These are phyloP conservation scores for Verticillium klebahnii DNA, from an alignment of 2,329 filamentous ascomycete species.

Conservation along the genomic window DNA sequence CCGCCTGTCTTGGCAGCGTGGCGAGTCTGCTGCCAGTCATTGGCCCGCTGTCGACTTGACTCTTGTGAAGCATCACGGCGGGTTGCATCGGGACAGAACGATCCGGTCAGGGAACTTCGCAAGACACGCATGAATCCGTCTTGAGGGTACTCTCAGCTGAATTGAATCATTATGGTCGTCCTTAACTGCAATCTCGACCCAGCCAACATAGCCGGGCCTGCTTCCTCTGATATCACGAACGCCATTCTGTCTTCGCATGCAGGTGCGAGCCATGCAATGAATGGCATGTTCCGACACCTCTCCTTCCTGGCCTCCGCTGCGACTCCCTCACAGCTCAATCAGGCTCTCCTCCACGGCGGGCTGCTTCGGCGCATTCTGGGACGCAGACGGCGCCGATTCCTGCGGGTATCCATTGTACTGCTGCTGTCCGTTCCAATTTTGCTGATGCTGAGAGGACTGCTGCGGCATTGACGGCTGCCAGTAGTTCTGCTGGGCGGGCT, in stretches of 20 bases:
- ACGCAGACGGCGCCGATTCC: slow-evolving; percentile 61
- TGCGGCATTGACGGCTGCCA: slow-evolving; percentile 28
- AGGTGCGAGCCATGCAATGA: not conserved
- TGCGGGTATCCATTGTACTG: slow-evolving; percentile 44
- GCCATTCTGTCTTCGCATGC: not conserved
- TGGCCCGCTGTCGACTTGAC: not conserved
- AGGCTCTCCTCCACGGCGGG: slow-evolving; percentile 68
- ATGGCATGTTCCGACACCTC: not conserved
- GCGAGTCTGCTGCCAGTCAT: not conserved
- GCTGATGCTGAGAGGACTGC: slow-evolving; percentile 21
- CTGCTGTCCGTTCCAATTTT: slow-evolving; percentile 16
- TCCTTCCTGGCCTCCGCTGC: not conserved
- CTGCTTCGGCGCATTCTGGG: slow-evolving; percentile 55
- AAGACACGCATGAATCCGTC: too few relatives aligned
- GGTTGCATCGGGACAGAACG: not conserved
- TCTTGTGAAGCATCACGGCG: not conserved
- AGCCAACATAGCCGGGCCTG: not conserved
- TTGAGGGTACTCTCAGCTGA: not conserved
- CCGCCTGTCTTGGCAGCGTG: not conserved
- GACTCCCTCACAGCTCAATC: slow-evolving; percentile 61
- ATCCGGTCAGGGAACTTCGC: not conserved
- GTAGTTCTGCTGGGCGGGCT: slow-evolving; percentile 20
- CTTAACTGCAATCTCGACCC: not conserved
- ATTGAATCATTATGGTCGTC: not conserved
- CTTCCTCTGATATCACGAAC: not conserved